A percentile compares a stretch with the other conserved stretches of the same genome.
phyloP scores from a whole-genome alignment of 345 rosid genomes.

The Cardamine chenopodiifolia region DNA sequence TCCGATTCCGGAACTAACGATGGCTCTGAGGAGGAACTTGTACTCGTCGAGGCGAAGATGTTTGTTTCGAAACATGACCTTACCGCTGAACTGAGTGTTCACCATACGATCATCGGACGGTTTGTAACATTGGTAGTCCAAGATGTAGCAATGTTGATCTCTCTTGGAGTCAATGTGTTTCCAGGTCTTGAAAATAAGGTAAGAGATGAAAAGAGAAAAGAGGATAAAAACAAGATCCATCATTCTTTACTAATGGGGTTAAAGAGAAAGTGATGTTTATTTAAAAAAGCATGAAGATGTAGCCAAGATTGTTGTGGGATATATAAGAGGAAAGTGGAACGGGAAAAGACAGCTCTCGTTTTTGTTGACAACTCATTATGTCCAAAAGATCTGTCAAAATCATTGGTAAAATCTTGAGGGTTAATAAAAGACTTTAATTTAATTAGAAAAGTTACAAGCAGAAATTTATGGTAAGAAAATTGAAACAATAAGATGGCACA shows the following conservation, averaged over 20 bases:
- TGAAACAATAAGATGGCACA: constrained; percentile 28
- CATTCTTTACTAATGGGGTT: not conserved
- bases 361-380: constrained; percentile 34
- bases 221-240: constrained; percentile 49
- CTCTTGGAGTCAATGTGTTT: constrained; percentile 42
- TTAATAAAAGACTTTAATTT: not conserved
- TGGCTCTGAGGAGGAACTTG: constrained; percentile 60
- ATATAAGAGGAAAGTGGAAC: constrained; percentile 30
- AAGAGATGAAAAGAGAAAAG: constrained; percentile 39
- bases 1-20: constrained; percentile 72
- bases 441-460: constrained; percentile 20
- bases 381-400: constrained; percentile 18
- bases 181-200: constrained; percentile 37
- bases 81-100: constrained; percentile 48
- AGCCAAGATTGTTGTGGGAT: constrained; percentile 22
- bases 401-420: not conserved
- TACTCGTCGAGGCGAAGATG: constrained; percentile 59
- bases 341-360: constrained; percentile 23
- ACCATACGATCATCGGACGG: constrained; percentile 56
- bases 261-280: constrained; percentile 12
- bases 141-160: constrained; percentile 59
- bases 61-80: constrained; percentile 51
- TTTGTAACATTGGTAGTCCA: constrained; percentile 72
- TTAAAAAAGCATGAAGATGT: constrained; percentile 25
- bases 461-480: constrained; percentile 25